Percentiles rank a stretch among this genome's conserved stretches.
Conservation (phyloP, 306 rosid genomes). For the Lathyrus oleraceus region DNA sequence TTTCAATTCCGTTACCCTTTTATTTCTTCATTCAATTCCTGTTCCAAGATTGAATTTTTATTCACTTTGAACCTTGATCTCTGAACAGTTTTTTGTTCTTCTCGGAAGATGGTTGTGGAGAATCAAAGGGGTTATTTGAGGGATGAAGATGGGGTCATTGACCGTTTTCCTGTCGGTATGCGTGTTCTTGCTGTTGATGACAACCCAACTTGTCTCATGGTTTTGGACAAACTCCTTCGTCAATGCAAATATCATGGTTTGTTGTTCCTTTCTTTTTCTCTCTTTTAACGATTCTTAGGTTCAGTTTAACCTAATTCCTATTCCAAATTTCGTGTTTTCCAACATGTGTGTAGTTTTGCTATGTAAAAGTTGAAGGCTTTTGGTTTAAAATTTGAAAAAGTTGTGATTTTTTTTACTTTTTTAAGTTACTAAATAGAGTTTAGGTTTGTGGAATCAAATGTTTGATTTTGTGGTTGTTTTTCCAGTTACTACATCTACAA, state of each 20-base stretch:
- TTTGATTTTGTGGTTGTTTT: conserved; percentile 39
- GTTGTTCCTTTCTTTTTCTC: conserved; percentile 28
- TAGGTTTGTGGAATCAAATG: conserved; percentile 1
- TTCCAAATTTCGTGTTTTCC: not conserved
- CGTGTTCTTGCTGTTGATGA: conserved; percentile 95
- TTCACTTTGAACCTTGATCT: conserved; percentile 27
- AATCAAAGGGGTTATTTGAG: conserved; percentile 43
- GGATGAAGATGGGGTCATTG: conserved; percentile 38
- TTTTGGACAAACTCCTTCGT: conserved; percentile 71
- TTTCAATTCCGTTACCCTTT: conserved; percentile 45
- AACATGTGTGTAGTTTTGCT: not conserved
- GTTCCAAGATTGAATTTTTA: not conserved
- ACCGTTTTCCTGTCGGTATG: conserved; percentile 87
- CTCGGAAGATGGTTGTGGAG: conserved; percentile 58
- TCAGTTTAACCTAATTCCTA: not conserved
- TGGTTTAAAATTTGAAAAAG: not conserved
- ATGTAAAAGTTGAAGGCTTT: conserved; percentile 16
- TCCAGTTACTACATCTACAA: conserved; percentile 74
- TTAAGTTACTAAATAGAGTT: conserved; percentile 1
- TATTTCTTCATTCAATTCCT: conserved; percentile 5
- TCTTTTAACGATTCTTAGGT: not conserved
- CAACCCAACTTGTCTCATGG: conserved; percentile 78
- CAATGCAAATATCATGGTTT: conserved; percentile 87
- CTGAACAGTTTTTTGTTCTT: conserved; percentile 15
- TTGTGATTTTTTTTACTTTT: not conserved